Percentiles rank a stretch among this genome's conserved stretches.
Conservation (phyloP, 768 basidiomycete species). For the Paxillus ammoniavirescens region DNA sequence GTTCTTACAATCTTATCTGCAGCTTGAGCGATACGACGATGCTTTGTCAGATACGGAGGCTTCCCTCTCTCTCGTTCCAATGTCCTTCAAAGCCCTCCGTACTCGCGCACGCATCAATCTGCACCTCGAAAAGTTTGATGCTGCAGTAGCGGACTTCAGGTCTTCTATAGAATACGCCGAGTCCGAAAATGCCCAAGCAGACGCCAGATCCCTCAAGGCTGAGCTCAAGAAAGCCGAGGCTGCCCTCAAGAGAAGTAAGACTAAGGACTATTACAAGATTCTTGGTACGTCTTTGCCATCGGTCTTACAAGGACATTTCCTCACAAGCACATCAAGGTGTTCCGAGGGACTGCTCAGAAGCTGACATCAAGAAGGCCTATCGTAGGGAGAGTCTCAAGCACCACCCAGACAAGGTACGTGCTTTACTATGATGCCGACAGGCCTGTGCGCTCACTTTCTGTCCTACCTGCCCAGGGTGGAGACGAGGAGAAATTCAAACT, state of each 20-base stretch:
- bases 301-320: not conserved
- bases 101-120: slow-evolving; percentile 82
- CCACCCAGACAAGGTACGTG: slow-evolving; percentile 75
- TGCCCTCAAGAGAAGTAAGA: slow-evolving; percentile 82
- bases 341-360: slow-evolving; percentile 56
- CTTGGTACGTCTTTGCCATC: slow-evolving; percentile 36
- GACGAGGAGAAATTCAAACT: slow-evolving; percentile 97
- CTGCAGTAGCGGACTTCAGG: slow-evolving; percentile 72
- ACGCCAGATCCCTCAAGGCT: slow-evolving; percentile 55
- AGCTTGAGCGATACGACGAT: slow-evolving; percentile 65
- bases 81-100: slow-evolving; percentile 82
- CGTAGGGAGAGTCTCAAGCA: slow-evolving; percentile 82
- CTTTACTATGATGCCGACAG: not conserved
- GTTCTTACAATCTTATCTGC: slow-evolving; percentile 9
- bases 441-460: slow-evolving; percentile 5
- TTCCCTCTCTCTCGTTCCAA: slow-evolving; percentile 59
- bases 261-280: slow-evolving; percentile 89
- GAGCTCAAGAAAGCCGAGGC: slow-evolving; percentile 84
- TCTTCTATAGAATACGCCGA: slow-evolving; percentile 72
- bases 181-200: slow-evolving; percentile 60
- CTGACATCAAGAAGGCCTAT: slow-evolving; percentile 90
- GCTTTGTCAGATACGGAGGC: slow-evolving; percentile 71
- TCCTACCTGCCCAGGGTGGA: slow-evolving; percentile 58
- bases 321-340: slow-evolving; percentile 26
- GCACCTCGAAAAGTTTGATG: slow-evolving; percentile 71